These are phyloP conservation scores for Prinsepia uniflora DNA, from an alignment of 306 rosid species.

Conservation along the genomic window DNA sequence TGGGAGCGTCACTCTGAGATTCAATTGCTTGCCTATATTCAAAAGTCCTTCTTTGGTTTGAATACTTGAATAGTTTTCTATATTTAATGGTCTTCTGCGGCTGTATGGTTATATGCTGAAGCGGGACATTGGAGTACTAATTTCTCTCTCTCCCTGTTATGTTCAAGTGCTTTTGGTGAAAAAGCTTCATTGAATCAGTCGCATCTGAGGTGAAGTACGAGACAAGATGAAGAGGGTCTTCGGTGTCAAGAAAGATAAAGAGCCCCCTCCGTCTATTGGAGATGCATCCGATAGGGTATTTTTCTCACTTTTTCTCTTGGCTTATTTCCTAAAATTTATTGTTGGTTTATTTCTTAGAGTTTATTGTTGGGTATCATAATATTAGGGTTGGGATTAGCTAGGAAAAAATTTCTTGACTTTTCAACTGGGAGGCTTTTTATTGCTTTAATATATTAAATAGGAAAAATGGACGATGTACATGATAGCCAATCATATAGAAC, in stretches of 20 bases:
- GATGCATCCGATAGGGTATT: conserved; percentile 80
- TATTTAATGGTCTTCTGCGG: not conserved
- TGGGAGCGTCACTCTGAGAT: too few relatives aligned
- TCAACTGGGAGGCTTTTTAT: not conserved
- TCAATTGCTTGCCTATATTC: not conserved
- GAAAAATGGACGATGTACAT: not conserved
- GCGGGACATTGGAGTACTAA: not conserved
- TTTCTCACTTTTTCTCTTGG: conserved; percentile 1
- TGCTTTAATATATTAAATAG: not conserved
- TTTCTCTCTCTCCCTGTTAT: not conserved
- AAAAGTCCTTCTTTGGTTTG: not conserved
- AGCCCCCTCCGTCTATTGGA: conserved; percentile 80
- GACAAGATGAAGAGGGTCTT: conserved; percentile 75
- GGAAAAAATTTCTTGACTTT: not conserved
- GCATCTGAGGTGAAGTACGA: not conserved
- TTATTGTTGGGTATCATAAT: not conserved
- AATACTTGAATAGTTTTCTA: too few relatives aligned
- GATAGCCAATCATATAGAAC: not conserved
- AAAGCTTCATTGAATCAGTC: not conserved
- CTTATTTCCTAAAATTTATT: not conserved
- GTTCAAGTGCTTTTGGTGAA: not conserved
- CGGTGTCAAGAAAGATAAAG: conserved; percentile 77
- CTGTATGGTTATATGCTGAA: not conserved
- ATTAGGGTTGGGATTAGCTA: not conserved
- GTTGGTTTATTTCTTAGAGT: too few relatives aligned